These are phyloP conservation scores for Botrytis aclada DNA, from an alignment of 2,329 filamentous ascomycete genomes.

Conservation along the genomic window DNA sequence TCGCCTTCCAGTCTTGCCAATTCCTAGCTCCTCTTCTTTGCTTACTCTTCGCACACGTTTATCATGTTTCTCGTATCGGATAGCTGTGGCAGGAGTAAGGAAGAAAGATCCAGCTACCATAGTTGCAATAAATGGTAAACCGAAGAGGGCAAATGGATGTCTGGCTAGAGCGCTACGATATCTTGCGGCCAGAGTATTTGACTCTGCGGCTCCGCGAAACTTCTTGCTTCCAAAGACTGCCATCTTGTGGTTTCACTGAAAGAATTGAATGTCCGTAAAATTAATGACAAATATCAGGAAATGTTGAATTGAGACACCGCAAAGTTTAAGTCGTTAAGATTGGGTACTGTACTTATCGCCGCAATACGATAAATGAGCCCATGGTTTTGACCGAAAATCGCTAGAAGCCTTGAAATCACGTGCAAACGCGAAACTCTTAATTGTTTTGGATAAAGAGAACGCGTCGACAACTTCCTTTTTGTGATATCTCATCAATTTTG, in stretches of 20 bases:
- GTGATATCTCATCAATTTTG: background rate
- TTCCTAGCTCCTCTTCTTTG: conserved; percentile 79
- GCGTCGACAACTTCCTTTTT: conserved; percentile 11
- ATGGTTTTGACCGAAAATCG: background rate
- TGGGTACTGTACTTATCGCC: background rate
- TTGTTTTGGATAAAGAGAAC: conserved; percentile 2
- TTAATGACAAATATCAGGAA: background rate
- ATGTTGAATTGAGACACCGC: background rate
- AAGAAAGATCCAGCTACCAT: conserved; percentile 93
- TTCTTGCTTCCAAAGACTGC: conserved; percentile 65
- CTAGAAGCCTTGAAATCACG: background rate
- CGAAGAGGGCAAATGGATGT: conserved; percentile 89
- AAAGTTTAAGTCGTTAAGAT: background rate
- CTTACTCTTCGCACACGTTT: conserved; percentile 81
- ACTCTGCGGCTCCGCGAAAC: conserved; percentile 64
- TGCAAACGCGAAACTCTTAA: background rate
- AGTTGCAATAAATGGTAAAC: conserved; percentile 84
- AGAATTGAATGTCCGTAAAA: too few relatives aligned
- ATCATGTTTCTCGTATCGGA: conserved; percentile 92
- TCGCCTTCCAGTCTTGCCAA: conserved; percentile 67
- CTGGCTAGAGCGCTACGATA: conserved; percentile 74
- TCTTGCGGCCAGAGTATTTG: conserved; percentile 65
- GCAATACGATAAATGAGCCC: background rate
- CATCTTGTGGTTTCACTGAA: conserved; percentile 42
- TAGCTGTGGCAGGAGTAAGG: conserved; percentile 86